Evolutionary conservation across 768 basidiomycete genomes (phyloP).

Genomic region (Suillus cothurnatus): DNA sequence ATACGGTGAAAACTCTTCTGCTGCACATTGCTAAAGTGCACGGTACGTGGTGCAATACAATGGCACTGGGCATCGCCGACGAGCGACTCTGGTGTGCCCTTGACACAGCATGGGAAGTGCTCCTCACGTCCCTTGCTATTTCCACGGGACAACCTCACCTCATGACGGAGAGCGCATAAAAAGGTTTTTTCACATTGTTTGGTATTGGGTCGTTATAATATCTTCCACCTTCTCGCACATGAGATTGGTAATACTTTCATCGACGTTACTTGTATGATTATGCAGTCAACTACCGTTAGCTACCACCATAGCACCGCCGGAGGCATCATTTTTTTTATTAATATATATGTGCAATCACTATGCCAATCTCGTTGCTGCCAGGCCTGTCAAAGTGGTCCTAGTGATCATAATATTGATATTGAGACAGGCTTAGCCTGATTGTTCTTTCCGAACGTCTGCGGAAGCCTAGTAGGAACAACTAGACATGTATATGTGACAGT

Average conservation of each 20-base stretch:
- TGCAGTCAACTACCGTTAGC: conserved; percentile 10
- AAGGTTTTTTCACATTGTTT: neutral
- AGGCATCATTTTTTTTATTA: conserved; percentile 15
- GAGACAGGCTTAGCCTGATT: too few species aligned
- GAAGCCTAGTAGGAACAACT: too few species aligned
- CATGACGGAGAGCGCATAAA: conserved; percentile 4
- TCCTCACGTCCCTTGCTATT: conserved; percentile 42
- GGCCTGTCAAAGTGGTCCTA: neutral
- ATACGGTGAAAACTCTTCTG: conserved; percentile 34
- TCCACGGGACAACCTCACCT: conserved; percentile 27
- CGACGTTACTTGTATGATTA: conserved; percentile 26
- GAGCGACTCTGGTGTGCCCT: conserved; percentile 46
- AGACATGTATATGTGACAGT: too few species aligned
- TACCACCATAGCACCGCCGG: conserved; percentile 5
- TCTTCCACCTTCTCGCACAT: conserved; percentile 7
- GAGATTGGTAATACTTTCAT: conserved; percentile 6
- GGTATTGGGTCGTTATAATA: conserved; percentile 13
- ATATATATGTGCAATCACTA: conserved; percentile 23
- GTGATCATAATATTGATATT: too few species aligned
- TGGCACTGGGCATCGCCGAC: conserved; percentile 53
- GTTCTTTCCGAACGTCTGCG: too few species aligned
- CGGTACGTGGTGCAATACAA: conserved; percentile 54
- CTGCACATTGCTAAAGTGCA: conserved; percentile 38
- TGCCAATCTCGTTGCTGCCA: neutral
- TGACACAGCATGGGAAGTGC: conserved; percentile 52